Base-by-base conservation (phyloP, 306 rosid species). In the Cajanus cajan region DNA sequence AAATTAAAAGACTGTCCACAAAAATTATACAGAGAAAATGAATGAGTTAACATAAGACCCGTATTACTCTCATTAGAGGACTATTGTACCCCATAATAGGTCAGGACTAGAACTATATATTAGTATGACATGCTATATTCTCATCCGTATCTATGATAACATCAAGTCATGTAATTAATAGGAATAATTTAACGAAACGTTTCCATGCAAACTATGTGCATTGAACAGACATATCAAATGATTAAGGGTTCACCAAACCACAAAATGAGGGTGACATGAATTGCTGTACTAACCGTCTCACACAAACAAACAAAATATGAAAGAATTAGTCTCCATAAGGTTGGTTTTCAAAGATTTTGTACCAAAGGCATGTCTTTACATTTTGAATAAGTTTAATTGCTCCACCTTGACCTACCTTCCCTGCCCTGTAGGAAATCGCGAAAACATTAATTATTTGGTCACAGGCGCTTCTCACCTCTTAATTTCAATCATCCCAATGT, bases 211-310 rank as follows among this genome's bases (percentile, higher is more conserved):
- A 76, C 41, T 50, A 36, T 63, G 80, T 63, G 86, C 83, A 57
- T 64, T 71, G 62, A 64, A 74, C 89, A 87, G 70, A 72, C 44
- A 79, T 81, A 79, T 87, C 80, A 82, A 88, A 88, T 90, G 92
- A 82, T 82, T 77, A 55, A 68, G 34, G 51, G 1, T 63, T 82
- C 77, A 85, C 90, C 92, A 85, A 87, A 81, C 85, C 8, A 45
- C 18, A 39, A 78, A 80, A 80, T 66, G 82, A 80, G 62, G 68
- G 57, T 45, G 72, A 77, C 86, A 88, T 89, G 90, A 87, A 31
- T 75, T 61, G 19, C 4, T 73, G 21, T 48, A 65, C 59, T 34
- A 78, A 83, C 85, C 39, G 52, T 78, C 88, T 78, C 88, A 69
- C 57, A 44, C 66, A 9, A 51, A 72, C 24, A 16, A 58, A 44